A percentile compares a stretch with the other conserved stretches of the same genome.
phyloP scores from a whole-genome alignment of 2,329 filamentous ascomycete genomes.

The Domatiomyces globalis region DNA sequence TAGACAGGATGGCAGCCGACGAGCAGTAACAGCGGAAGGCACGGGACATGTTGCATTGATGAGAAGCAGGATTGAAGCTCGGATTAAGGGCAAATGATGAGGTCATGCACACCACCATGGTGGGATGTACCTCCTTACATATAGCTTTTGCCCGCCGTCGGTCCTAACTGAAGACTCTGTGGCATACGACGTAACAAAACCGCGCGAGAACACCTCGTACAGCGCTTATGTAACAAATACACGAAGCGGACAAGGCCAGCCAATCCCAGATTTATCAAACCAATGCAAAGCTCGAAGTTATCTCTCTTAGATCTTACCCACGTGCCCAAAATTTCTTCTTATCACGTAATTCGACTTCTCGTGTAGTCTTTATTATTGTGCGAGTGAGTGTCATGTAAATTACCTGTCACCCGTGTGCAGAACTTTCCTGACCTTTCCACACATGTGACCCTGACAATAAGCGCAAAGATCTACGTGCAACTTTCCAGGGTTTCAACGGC shows the following conservation, averaged over 20 bases:
- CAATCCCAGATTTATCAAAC: not conserved
- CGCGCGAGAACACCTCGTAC: too few species aligned
- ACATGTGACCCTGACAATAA: not conserved
- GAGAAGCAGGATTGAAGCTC: not conserved
- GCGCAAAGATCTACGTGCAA: not conserved
- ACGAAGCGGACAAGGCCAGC: not conserved
- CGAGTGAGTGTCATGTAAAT: too few species aligned
- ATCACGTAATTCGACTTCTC: too few species aligned
- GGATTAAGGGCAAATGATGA: not conserved
- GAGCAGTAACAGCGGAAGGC: conserved; percentile 7
- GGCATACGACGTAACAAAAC: not conserved
- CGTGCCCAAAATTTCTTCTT: too few species aligned
- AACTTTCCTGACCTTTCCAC: too few species aligned
- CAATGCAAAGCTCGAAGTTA: not conserved
- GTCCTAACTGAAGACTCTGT: too few species aligned
- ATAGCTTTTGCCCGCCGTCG: not conserved
- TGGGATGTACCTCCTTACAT: too few species aligned
- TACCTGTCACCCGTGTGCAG: too few species aligned
- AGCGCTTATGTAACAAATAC: not conserved
- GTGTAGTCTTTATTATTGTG: too few species aligned
- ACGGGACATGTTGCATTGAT: too few species aligned
- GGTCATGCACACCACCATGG: not conserved
- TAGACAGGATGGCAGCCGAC: conserved; percentile 16
- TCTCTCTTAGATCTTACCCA: not conserved
- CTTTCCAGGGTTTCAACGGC: not conserved